phyloP scores from a whole-genome alignment of 192 early-diverging fungal species.

The Rhizoclosmatium sp. region DNA sequence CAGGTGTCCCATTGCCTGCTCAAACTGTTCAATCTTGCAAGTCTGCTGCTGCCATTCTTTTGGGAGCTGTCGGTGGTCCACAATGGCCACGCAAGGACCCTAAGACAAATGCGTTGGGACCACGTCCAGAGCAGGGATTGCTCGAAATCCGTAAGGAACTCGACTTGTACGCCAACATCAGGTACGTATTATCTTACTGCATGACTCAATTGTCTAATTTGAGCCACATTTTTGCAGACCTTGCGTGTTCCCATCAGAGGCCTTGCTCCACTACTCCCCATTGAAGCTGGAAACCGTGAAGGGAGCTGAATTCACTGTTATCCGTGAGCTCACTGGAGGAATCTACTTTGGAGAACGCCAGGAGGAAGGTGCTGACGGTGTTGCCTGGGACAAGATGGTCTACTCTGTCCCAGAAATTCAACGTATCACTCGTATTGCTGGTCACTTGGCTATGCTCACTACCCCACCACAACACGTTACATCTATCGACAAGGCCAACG shows the following conservation, averaged over 20 bases:
- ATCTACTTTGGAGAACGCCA: constrained; percentile 96
- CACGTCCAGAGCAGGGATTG: constrained; percentile 94
- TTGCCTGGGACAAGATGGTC: constrained; percentile 92
- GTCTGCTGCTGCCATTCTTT: constrained; percentile 86
- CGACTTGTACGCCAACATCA: constrained; percentile 94
- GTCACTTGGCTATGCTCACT: constrained; percentile 77
- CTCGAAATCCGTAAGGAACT: constrained; percentile 91
- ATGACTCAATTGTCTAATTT: not conserved
- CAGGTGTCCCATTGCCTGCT: constrained; percentile 79
- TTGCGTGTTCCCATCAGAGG: constrained; percentile 87
- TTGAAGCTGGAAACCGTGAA: constrained; percentile 90
- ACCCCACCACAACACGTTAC: constrained; percentile 87
- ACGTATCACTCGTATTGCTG: constrained; percentile 96
- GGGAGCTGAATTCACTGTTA: constrained; percentile 89
- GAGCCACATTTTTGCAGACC: constrained; percentile 58
- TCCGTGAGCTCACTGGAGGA: constrained; percentile 96
- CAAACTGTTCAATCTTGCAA: constrained; percentile 82
- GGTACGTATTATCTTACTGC: not conserved
- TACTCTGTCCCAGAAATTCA: constrained; percentile 91
- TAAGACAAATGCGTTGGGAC: constrained; percentile 66
- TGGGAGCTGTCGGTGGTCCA: constrained; percentile 98
- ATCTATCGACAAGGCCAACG: constrained; percentile 99
- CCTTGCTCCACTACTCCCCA: constrained; percentile 84
- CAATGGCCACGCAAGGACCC: constrained; percentile 84
- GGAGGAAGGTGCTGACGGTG: constrained; percentile 83